Conservation (phyloP, 2,329 filamentous ascomycete genomes). For the Ophiocordyceps unilateralis region DNA sequence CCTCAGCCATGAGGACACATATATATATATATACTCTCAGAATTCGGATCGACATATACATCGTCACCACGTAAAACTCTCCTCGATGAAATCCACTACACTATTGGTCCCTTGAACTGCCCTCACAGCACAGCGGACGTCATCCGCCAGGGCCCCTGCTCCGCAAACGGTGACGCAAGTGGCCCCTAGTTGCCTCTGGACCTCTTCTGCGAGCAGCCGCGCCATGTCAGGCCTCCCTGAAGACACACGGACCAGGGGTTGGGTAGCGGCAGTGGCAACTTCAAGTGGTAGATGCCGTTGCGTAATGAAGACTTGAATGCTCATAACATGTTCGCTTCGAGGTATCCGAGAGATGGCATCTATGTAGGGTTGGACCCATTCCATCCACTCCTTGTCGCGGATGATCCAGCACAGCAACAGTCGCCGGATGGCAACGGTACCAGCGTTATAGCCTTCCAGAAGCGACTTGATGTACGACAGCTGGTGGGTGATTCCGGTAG, state of each 20-base stretch:
- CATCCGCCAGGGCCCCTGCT: conserved; percentile 57
- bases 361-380: conserved; percentile 86
- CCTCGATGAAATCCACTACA: conserved; percentile 59
- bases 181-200: conserved; percentile 64
- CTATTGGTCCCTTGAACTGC: conserved; percentile 37
- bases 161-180: conserved; percentile 77
- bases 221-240: conserved; percentile 73
- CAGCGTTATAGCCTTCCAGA: conserved; percentile 47
- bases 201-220: conserved; percentile 62
- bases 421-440: conserved; percentile 62
- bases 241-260: conserved; percentile 61
- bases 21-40: background rate
- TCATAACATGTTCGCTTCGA: conserved; percentile 45
- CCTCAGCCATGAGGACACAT: too few relatives aligned
- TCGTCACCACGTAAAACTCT: conserved; percentile 50
- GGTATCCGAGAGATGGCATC: conserved; percentile 59
- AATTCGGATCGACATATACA: background rate
- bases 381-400: conserved; percentile 70
- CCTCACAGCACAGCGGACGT: conserved; percentile 52
- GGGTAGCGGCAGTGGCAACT: background rate
- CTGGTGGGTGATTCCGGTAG: conserved; percentile 90
- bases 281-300: background rate
- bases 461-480: conserved; percentile 72
- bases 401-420: conserved; percentile 85
- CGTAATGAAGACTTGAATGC: background rate